Percentiles rank a stretch among this genome's conserved stretches.
These are phyloP conservation scores for Scedosporium aurantiacum DNA, from an alignment of 2,329 filamentous ascomycete genomes.

Conservation along the genomic window DNA sequence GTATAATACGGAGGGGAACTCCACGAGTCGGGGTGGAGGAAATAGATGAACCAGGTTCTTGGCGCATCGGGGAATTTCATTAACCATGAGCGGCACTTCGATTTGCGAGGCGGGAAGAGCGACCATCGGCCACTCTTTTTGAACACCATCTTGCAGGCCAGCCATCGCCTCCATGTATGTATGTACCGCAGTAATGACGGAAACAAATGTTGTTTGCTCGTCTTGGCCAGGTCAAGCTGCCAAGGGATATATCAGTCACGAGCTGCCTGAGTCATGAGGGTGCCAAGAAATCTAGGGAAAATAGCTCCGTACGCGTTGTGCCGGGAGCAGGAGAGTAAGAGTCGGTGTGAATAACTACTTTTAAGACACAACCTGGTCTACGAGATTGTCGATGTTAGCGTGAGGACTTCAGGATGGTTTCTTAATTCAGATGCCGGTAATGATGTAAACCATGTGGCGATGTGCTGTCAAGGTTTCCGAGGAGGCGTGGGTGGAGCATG, in stretches of 20 bases:
- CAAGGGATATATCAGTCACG: background rate
- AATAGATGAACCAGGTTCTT: background rate
- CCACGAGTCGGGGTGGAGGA: background rate
- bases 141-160: background rate
- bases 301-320: too few species aligned
- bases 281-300: background rate
- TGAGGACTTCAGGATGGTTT: too few species aligned
- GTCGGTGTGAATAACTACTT: too few species aligned
- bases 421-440: too few species aligned
- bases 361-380: too few species aligned
- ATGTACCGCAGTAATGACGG: background rate
- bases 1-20: background rate
- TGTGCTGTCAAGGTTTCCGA: too few species aligned
- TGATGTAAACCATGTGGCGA: too few species aligned
- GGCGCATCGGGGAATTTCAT: background rate
- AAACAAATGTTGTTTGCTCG: background rate
- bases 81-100: background rate
- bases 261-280: background rate
- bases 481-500: too few species aligned
- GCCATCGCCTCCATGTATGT: background rate
- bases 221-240: background rate
- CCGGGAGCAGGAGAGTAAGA: too few species aligned
- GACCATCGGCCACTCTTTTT: background rate
- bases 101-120: background rate
- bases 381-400: too few species aligned